These are phyloP conservation scores for Sonneratia caseolaris DNA, from an alignment of 345 rosid genomes.

Conservation along the genomic window DNA sequence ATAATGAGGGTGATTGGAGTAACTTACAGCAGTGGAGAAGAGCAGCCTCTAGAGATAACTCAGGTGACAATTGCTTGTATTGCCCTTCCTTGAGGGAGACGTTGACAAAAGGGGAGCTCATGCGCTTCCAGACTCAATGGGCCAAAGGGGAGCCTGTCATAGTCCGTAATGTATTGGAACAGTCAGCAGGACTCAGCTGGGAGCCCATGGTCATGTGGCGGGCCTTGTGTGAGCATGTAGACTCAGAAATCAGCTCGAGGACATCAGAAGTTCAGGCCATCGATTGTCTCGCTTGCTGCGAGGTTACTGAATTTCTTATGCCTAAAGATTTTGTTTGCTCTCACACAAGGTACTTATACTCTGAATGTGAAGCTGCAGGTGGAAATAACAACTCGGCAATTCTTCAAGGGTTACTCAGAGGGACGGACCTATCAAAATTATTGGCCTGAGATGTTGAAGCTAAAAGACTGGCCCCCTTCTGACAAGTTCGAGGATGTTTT, in stretches of 20 bases:
- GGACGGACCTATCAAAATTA: slow-evolving; percentile 64
- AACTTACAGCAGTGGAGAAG: slow-evolving; percentile 18
- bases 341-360: neutral
- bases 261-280: slow-evolving; percentile 11
- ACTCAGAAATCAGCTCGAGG: neutral
- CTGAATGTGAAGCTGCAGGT: slow-evolving; percentile 32
- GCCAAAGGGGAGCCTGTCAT: slow-evolving; percentile 75
- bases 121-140: slow-evolving; percentile 60
- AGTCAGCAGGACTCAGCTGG: slow-evolving; percentile 71
- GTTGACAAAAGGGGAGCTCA: slow-evolving; percentile 31
- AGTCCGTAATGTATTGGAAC: slow-evolving; percentile 45
- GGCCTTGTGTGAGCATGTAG: slow-evolving; percentile 36
- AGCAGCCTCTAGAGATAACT: slow-evolving; percentile 52
- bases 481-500: slow-evolving; percentile 73
- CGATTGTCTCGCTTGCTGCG: slow-evolving; percentile 67
- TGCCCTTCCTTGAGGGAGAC: slow-evolving; percentile 36
- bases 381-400: slow-evolving; percentile 46
- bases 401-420: slow-evolving; percentile 68
- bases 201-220: slow-evolving; percentile 98
- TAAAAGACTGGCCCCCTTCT: slow-evolving; percentile 97
- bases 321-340: neutral
- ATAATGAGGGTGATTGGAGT: slow-evolving; percentile 14
- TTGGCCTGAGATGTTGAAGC: slow-evolving; percentile 95
- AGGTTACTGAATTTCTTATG: slow-evolving; percentile 28
- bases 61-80: slow-evolving; percentile 52